Evolutionary conservation across 345 rosid species (phyloP).

Genomic region (Populus deltoides): DNA sequence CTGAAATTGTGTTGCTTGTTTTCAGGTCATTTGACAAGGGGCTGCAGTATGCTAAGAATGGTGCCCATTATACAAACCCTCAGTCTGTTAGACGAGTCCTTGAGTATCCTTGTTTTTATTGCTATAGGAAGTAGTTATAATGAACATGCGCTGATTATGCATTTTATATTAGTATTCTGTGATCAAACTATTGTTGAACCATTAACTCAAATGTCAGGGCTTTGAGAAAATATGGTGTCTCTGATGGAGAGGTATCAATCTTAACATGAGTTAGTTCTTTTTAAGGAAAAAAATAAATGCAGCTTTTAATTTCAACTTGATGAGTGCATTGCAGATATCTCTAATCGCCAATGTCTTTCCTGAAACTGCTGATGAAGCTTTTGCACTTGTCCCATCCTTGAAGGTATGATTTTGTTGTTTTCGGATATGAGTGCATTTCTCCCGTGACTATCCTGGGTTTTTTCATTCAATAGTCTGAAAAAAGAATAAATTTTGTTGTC

Average conservation of each 20-base stretch:
- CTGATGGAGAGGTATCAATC: slow-evolving; percentile 71
- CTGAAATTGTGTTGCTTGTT: slow-evolving; percentile 17
- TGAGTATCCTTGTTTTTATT: slow-evolving; percentile 64
- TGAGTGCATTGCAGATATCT: slow-evolving; percentile 59
- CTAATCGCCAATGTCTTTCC: slow-evolving; percentile 71
- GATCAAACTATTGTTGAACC: slow-evolving; percentile 26
- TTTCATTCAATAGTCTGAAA: not conserved
- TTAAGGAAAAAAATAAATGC: not conserved
- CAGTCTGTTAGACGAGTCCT: slow-evolving; percentile 61
- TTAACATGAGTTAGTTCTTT: slow-evolving; percentile 17
- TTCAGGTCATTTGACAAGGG: slow-evolving; percentile 75
- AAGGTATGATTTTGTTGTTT: slow-evolving; percentile 45
- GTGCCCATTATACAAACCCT: slow-evolving; percentile 50
- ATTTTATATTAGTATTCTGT: not conserved
- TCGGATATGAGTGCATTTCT: not conserved
- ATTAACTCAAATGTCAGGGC: slow-evolving; percentile 51
- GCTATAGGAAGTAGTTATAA: slow-evolving; percentile 2
- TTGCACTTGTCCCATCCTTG: slow-evolving; percentile 71
- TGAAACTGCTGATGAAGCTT: slow-evolving; percentile 70
- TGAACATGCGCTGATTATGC: slow-evolving; percentile 1
- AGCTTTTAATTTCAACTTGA: slow-evolving; percentile 24
- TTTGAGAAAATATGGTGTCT: slow-evolving; percentile 52
- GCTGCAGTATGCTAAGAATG: slow-evolving; percentile 50
- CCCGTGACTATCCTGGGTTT: not conserved
- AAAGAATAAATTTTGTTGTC: no score